phyloP scores from a whole-genome alignment of 2,329 filamentous ascomycete genomes.

The Colletotrichum caudatum region DNA sequence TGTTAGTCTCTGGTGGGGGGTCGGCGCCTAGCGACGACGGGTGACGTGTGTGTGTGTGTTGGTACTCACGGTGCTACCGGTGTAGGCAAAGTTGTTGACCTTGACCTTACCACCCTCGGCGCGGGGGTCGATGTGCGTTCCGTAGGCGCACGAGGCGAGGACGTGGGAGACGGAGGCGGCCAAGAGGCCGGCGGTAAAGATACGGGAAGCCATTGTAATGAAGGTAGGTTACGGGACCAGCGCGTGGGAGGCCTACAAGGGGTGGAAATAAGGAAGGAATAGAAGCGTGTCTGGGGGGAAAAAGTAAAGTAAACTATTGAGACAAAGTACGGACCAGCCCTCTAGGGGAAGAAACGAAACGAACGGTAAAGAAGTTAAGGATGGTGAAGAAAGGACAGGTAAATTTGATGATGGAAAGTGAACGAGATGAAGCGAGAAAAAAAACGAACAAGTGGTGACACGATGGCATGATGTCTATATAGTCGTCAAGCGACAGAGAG shows the following conservation, averaged over 20 bases:
- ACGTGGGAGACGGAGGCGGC: conserved; percentile 38
- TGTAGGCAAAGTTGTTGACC: conserved; percentile 55
- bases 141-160: conserved; percentile 55
- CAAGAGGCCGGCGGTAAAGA: conserved; percentile 36
- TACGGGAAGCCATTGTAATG: conserved; percentile 38
- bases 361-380: conserved; percentile 31
- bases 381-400: conserved; percentile 21
- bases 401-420: conserved; percentile 22
- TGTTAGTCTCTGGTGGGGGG: conserved; percentile 14
- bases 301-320: conserved; percentile 34
- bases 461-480: conserved; percentile 40
- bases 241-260: conserved; percentile 32
- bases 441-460: conserved; percentile 24
- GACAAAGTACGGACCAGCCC: conserved; percentile 37
- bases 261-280: conserved; percentile 22
- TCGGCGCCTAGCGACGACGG: neutral
- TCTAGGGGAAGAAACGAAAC: conserved; percentile 39
- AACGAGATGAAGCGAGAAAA: conserved; percentile 32
- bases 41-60: neutral
- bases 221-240: conserved; percentile 39
- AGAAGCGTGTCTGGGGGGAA: conserved; percentile 3
- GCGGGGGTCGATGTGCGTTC: conserved; percentile 52
- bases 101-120: conserved; percentile 48
- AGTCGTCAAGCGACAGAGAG: neutral
- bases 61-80: conserved; percentile 50